These are phyloP conservation scores for Ustilago tritici DNA, from an alignment of 1,284 basidiomycete genomes.

Conservation along the genomic window DNA sequence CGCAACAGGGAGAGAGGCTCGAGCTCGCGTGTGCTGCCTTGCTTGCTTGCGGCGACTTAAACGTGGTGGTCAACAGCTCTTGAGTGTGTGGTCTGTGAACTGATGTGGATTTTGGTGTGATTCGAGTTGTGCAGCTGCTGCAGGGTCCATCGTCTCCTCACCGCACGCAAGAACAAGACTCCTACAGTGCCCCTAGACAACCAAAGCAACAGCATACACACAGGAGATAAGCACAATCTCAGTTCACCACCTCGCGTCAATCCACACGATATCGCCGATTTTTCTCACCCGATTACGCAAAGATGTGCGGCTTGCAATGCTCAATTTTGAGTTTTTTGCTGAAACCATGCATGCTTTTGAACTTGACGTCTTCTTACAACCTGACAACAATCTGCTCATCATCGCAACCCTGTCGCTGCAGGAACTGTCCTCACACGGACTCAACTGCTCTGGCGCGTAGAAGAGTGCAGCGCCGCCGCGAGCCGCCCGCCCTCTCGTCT, in stretches of 20 bases:
- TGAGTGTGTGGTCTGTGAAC: not conserved
- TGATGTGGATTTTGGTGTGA: not conserved
- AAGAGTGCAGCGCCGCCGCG: not conserved
- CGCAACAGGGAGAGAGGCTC: not conserved
- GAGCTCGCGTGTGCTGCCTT: not conserved
- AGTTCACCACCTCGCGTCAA: not conserved
- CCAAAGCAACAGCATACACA: not conserved
- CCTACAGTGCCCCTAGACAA: not conserved
- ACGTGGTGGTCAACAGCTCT: not conserved
- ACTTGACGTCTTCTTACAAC: not conserved
- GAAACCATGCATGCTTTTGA: not conserved
- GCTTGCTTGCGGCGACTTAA: slow-evolving; percentile 11
- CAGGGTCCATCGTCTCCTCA: not conserved
- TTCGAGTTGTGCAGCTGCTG: not conserved
- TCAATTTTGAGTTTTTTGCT: slow-evolving; percentile 12
- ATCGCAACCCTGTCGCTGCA: not conserved
- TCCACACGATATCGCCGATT: slow-evolving; percentile 1
- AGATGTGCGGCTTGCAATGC: not conserved
- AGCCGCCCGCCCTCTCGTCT: too few species aligned
- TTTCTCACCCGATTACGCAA: not conserved
- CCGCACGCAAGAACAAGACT: not conserved
- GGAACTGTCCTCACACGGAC: not conserved
- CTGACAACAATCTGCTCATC: not conserved
- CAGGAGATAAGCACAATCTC: not conserved
- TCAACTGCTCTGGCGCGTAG: not conserved